Evolutionary conservation across 129 eudicot species (phyloP).

Genomic region (Flaveria brownii): DNA sequence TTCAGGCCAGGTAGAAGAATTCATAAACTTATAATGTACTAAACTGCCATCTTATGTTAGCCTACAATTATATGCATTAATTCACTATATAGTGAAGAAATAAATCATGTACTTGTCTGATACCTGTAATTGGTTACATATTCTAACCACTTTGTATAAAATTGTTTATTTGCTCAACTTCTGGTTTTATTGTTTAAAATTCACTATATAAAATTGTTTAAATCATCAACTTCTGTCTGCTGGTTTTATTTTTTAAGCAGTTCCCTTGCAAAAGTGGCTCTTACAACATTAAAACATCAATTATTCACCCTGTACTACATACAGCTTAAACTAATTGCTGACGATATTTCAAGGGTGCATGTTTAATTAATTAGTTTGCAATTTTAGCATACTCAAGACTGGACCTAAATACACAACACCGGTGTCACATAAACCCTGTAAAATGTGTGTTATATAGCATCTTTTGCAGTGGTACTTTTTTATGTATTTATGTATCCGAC

Average conservation of each 20-base stretch:
- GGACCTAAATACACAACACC: neutral
- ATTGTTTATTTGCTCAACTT: neutral
- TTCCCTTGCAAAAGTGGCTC: neutral
- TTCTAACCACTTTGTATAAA: neutral
- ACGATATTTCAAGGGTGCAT: neutral
- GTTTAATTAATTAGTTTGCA: neutral
- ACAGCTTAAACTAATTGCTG: neutral
- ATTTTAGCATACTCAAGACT: neutral
- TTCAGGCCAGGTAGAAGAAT: neutral
- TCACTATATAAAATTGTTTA: no score
- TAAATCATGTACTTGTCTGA: neutral
- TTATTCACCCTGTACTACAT: neutral
- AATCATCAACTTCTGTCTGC: neutral
- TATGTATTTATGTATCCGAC: neutral
- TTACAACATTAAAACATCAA: neutral
- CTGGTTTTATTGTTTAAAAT: no score
- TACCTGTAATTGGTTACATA: neutral
- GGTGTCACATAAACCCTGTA: no score
- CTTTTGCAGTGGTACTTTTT: no score
- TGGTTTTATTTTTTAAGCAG: neutral
- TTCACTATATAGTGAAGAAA: neutral
- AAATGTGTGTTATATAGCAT: neutral
- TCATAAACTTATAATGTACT: neutral
- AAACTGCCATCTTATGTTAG: neutral
- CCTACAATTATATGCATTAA: neutral